A percentile compares a stretch with the other conserved stretches of the same genome.
Evolutionary conservation across 164 flowering plant species (phyloP).

Genomic region (Echeveria elegans): DNA sequence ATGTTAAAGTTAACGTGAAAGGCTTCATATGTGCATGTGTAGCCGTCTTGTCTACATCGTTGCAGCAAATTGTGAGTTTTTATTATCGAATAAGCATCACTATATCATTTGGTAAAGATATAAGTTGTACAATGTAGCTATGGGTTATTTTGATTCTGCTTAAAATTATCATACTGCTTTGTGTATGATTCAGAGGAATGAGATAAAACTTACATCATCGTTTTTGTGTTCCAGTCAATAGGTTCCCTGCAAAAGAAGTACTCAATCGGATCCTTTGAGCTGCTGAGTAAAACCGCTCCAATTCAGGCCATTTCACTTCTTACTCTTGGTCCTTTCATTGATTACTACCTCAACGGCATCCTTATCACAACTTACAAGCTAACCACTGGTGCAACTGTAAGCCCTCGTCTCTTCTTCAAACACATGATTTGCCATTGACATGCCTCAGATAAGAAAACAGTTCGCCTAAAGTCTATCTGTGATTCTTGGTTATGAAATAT

Average conservation of each 20-base stretch:
- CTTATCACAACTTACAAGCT: background rate
- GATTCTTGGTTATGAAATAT: background rate
- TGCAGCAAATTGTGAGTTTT: slow-evolving; percentile 2
- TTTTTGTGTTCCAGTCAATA: background rate
- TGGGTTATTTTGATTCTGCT: too few species aligned
- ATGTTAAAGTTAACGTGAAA: background rate
- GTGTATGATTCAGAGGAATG: background rate
- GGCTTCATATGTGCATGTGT: background rate
- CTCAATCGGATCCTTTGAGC: background rate
- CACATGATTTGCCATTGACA: background rate
- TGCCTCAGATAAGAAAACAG: background rate
- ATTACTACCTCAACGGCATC: background rate
- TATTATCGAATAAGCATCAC: background rate
- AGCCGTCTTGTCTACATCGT: slow-evolving; percentile 2
- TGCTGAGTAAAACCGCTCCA: slow-evolving; percentile 1
- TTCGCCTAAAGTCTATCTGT: background rate
- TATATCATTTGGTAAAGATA: too few species aligned
- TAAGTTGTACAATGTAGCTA: too few species aligned
- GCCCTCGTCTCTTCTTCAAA: background rate
- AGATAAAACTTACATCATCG: background rate
- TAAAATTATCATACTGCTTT: too few species aligned
- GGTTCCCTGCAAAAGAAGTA: slow-evolving; percentile 1
- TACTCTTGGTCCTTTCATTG: background rate
- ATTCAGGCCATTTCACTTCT: background rate
- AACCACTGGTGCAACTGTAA: background rate